Base-by-base conservation (phyloP, 108 stramenopile species). In the Hondaea fermentalgiana region DNA sequence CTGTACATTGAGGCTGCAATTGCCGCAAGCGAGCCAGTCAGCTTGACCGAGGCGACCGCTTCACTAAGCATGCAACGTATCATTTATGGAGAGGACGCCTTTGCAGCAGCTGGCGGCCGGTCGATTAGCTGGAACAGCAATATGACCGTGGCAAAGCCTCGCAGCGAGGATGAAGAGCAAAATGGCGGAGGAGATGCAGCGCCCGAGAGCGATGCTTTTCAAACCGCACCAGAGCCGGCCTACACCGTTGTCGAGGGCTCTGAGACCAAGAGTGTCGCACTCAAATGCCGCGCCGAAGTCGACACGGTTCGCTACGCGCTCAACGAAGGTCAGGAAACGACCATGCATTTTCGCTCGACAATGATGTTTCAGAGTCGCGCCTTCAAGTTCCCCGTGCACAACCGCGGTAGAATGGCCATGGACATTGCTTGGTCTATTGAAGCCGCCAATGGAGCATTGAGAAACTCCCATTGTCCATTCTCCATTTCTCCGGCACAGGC, bases 341-440 rank as follows among this genome's bases (percentile, higher is more conserved):
- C 12, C 12, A 87, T 95, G 42, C 10, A 59, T 44, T 94, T 95
- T 90, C 88, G 57, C 42, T 72, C 93, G 53, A 93, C 93, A 21
- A 55, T 88, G 59, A 92, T 95, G 93, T 95, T 93, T 88, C 93
- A 93, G 87, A 87, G 59, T 57, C 71, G 92, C 10, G 47, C 42
- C 19, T 60, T 90, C 88, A 29, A 47, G 4, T 92, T 94, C 53
- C 60, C 59, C 3, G 71, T 95, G 25, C 49, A 44, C 28, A 95
- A 95, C 87, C 69, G 88, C 53, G 58, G 59, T 4, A 83, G 59
- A 12, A 91, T 91, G 35, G 55, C 72, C 25, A 69, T 94, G 45
- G 60, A 69, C 1, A 71, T 89, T 49, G 51, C 43, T 23, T 94
- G 93, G 94, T 29, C 16, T 12, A 35, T 94, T n/a, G 55, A 49